These are phyloP conservation scores for Nicotiana attenuata DNA, from an alignment of 257 asterid genomes.

Conservation along the genomic window DNA sequence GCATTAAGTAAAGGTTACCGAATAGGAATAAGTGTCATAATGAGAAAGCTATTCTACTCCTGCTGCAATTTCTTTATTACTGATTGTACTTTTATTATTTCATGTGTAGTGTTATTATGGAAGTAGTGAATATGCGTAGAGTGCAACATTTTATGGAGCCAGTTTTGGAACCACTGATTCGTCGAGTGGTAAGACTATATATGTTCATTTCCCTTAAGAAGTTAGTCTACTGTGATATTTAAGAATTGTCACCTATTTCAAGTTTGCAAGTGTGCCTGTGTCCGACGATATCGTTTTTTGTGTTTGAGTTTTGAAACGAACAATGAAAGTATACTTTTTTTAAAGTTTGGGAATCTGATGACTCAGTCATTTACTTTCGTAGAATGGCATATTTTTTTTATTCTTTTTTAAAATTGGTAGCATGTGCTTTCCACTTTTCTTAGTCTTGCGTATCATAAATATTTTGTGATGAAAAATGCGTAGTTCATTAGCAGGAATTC, in stretches of 20 bases:
- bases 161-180: slow-evolving; percentile 81
- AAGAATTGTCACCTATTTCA: not conserved
- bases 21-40: not conserved
- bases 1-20: not conserved
- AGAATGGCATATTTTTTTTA: not conserved
- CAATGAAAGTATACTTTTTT: not conserved
- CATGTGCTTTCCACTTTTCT: not conserved
- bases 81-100: slow-evolving; percentile 11
- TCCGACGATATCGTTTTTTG: not conserved
- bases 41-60: not conserved
- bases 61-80: not conserved
- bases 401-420: not conserved
- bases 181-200: slow-evolving; percentile 62
- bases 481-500: not conserved
- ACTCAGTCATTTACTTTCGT: not conserved
- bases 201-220: not conserved
- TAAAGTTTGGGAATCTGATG: not conserved
- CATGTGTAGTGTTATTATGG: slow-evolving; percentile 54
- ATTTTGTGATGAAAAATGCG: not conserved
- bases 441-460: not conserved
- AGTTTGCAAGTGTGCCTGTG: not conserved
- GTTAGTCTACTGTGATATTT: not conserved
- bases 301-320: not conserved
- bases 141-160: slow-evolving; percentile 68
- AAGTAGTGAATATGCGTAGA: slow-evolving; percentile 55